Base-by-base conservation (phyloP, 352 stramenopile genomes). In the Pythium grandisporangium region DNA sequence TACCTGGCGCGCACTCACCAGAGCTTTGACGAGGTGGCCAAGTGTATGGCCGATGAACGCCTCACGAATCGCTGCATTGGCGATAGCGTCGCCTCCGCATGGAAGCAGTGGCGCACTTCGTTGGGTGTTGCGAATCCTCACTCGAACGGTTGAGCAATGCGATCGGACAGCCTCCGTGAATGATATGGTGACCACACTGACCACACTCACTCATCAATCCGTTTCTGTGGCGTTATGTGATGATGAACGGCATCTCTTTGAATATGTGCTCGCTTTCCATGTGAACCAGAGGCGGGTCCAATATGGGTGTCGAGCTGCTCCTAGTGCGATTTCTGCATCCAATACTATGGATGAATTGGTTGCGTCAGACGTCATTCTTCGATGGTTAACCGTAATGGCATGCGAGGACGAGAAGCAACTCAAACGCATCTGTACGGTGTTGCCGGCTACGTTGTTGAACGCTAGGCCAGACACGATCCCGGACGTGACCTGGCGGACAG, bases 381-480 rank as follows among this genome's bases (percentile, higher is more conserved):
- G n/a, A n/a, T n/a, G n/a, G n/a, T n/a, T n/a, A n/a, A n/a, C n/a
- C n/a, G n/a, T n/a, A n/a, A n/a, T n/a, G n/a, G 38, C 53, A 29
- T 54, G 38, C 24, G 21, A 46, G 5, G 44, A 57, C n/a, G 48
- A 63, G 5, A 29, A 38, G 2, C 34, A 54, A 12, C 5, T 54
- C 8, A 44, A 52, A 3, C 34, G 32, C 5, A 17, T 62, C 1
- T 57, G 47, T n/a, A 37, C 33, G 4, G 21, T 41, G 5, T 43
- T 62, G 10, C 37, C 53, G 4, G 53, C 53, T 19, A 62, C 56
- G 30, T 37, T 62, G 16, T 37, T 62, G 3, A 17, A 29, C 0
- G 16, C 27, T 13, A 37, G 53, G 3, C 53, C 53, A 11, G 53
- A 62, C 13, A 12, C 29, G 5, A 25, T 62, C 3, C 19, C 53